Conservation (phyloP, 306 rosid genomes). For the Lathyrus tuberosus region DNA sequence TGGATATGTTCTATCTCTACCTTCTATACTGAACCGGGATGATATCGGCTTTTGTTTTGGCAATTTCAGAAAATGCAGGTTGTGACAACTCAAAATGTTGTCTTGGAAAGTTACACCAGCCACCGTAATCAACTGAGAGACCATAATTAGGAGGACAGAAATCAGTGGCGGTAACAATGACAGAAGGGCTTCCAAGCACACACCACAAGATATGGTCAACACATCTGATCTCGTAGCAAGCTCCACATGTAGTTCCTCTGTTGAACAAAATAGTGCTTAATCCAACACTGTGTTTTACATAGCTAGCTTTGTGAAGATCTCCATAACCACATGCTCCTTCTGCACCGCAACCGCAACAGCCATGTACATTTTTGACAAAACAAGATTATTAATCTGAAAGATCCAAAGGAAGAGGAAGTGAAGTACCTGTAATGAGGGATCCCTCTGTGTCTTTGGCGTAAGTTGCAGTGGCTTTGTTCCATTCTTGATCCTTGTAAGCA, state of each 20-base stretch:
- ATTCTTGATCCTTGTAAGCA: conserved; percentile 55
- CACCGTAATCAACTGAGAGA: conserved; percentile 88
- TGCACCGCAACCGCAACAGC: conserved; percentile 48
- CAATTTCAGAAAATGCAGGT: conserved; percentile 81
- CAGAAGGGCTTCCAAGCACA: conserved; percentile 80
- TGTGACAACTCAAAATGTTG: conserved; percentile 94
- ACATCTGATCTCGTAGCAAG: conserved; percentile 93
- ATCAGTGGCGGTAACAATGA: conserved; percentile 88
- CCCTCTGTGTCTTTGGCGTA: conserved; percentile 75
- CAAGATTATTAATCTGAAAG: conserved; percentile 1
- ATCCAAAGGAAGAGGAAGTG: conserved; percentile 34
- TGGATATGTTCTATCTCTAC: conserved; percentile 33
- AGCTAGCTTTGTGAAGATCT: conserved; percentile 78
- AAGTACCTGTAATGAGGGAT: conserved; percentile 73
- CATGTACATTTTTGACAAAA: conserved; percentile 34
- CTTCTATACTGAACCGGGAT: conserved; percentile 94
- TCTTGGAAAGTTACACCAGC: conserved; percentile 95
- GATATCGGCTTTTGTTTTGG: conserved; percentile 77
- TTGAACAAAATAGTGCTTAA: conserved; percentile 83
- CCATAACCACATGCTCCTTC: conserved; percentile 99
- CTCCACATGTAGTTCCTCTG: conserved; percentile 88
- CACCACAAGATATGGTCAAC: conserved; percentile 98
- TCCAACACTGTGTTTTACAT: conserved; percentile 84
- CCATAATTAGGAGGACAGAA: conserved; percentile 95
- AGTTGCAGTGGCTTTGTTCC: conserved; percentile 94